Evolutionary conservation across 192 early-diverging fungal genomes (phyloP).

Genomic region (Kappamyces sp.): DNA sequence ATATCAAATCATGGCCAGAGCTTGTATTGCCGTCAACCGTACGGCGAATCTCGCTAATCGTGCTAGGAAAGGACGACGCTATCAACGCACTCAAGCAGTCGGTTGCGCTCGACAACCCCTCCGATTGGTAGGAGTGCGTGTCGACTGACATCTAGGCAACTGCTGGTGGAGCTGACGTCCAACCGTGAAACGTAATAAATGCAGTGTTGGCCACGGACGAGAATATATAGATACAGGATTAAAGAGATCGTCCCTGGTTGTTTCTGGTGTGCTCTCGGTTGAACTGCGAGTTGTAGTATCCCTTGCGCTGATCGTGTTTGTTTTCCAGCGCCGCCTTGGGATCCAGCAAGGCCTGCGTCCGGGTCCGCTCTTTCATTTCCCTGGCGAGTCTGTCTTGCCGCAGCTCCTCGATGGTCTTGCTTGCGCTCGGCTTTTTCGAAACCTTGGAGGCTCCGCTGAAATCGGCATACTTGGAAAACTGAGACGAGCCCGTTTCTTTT

Average conservation of each 20-base stretch:
- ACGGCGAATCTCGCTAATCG: conserved; percentile 8
- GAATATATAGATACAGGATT: neutral
- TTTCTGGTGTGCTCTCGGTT: conserved; percentile 1
- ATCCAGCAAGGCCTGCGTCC: neutral
- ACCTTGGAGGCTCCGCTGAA: too few relatives aligned
- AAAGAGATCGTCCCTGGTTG: neutral
- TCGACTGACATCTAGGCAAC: conserved; percentile 29
- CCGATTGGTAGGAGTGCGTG: conserved; percentile 39
- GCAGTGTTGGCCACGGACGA: neutral
- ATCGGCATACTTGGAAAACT: too few relatives aligned
- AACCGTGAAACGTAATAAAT: conserved; percentile 24
- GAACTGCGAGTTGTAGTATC: conserved; percentile 14
- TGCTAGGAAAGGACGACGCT: conserved; percentile 52
- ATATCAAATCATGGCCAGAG: conserved; percentile 56
- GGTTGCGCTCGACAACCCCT: conserved; percentile 54
- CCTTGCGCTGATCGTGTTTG: neutral
- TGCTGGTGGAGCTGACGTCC: conserved; percentile 48
- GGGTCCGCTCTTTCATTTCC: neutral
- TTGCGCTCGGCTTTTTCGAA: neutral
- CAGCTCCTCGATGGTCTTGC: conserved; percentile 1
- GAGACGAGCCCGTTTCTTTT: too few relatives aligned
- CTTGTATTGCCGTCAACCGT: conserved; percentile 58
- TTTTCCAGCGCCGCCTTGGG: neutral
- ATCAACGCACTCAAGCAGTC: conserved; percentile 53
- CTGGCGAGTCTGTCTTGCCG: neutral